These are phyloP conservation scores for Rhododendron griersonianum DNA, from an alignment of 148 eudicot species.

Conservation along the genomic window DNA sequence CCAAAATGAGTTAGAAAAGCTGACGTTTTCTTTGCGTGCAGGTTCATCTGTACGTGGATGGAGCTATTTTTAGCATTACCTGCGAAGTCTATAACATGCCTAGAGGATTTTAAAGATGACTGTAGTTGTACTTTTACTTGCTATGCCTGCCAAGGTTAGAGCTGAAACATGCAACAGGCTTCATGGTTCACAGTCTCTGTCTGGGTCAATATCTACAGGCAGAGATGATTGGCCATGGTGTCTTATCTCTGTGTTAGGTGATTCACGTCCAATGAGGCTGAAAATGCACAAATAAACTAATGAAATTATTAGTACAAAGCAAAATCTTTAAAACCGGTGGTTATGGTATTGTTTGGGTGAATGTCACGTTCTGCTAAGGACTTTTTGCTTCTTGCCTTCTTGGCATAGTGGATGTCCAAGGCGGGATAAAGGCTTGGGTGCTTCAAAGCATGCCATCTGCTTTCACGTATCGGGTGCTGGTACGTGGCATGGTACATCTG, in stretches of 20 bases:
- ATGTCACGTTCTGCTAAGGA: background rate
- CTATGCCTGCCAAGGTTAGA: background rate
- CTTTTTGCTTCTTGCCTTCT: background rate
- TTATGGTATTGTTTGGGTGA: background rate
- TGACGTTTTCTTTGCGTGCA: background rate
- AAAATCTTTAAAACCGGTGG: background rate
- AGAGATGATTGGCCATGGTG: background rate
- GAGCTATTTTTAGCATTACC: background rate
- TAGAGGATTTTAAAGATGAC: background rate
- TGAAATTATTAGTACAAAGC: background rate
- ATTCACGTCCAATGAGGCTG: background rate
- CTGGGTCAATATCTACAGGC: background rate
- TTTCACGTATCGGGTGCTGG: background rate
- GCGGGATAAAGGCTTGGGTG: background rate
- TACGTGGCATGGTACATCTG: background rate
- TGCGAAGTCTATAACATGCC: background rate
- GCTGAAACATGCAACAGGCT: background rate
- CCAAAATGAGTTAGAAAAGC: background rate
- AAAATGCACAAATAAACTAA: background rate
- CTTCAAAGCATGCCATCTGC: background rate
- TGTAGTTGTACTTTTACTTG: background rate
- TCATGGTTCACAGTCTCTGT: slow-evolving; percentile 3
- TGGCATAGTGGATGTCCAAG: background rate
- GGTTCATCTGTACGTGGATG: background rate
- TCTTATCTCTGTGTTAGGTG: background rate